Conservation (phyloP, 192 early-diverging fungal genomes). For the Podila horticola region DNA sequence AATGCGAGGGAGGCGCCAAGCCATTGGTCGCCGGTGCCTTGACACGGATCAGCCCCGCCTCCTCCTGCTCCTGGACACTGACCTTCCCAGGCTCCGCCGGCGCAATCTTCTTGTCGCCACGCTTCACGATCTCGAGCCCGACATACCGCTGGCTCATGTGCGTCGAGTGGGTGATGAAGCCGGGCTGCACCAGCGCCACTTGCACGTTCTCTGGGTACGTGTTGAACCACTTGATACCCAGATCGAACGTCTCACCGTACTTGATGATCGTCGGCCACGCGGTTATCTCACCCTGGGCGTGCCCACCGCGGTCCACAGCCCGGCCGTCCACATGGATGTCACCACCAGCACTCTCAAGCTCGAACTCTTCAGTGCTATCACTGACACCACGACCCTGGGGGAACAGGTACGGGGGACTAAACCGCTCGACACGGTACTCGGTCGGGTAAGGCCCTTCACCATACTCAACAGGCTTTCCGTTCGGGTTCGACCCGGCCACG, state of each 20-base stretch:
- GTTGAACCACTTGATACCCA: constrained; percentile 23
- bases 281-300: constrained; percentile 32
- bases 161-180: constrained; percentile 62
- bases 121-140: constrained; percentile 29
- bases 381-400: not conserved
- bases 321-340: not conserved
- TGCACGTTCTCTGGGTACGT: constrained; percentile 32
- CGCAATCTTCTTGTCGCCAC: constrained; percentile 6
- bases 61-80: constrained; percentile 1
- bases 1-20: constrained; percentile 35
- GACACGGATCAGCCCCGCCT: constrained; percentile 20
- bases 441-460: constrained; percentile 53
- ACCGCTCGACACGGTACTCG: constrained; percentile 62
- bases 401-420: constrained; percentile 65
- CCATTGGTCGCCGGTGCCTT: constrained; percentile 42
- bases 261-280: constrained; percentile 26
- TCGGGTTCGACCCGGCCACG: constrained; percentile 55
- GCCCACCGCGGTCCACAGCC: not conserved
- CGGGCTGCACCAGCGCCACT: constrained; percentile 57
- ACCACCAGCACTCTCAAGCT: not conserved
- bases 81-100: not conserved
- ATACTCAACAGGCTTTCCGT: constrained; percentile 33
- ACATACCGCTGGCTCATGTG: constrained; percentile 67
- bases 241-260: constrained; percentile 36
- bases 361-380: not conserved